These are phyloP conservation scores for Epichloe sibirici DNA, from an alignment of 2,329 filamentous ascomycete genomes.

Conservation along the genomic window DNA sequence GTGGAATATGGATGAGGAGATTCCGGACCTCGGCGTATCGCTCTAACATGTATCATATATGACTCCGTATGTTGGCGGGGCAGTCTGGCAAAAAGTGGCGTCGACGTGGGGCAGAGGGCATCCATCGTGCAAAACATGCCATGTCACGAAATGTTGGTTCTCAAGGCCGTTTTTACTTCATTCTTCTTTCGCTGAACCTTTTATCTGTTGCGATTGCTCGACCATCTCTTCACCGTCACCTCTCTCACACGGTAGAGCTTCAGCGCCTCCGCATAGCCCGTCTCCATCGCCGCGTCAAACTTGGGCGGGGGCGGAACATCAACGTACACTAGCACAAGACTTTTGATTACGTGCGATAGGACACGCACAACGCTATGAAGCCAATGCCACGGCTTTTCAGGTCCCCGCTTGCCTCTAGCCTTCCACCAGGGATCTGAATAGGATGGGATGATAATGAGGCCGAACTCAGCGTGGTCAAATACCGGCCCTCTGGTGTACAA, in stretches of 20 bases:
- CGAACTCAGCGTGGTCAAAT: conserved; percentile 92
- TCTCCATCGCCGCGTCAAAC: conserved; percentile 28
- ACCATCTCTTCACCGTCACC: conserved; percentile 71
- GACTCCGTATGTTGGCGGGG: no score
- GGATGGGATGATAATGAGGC: conserved; percentile 69
- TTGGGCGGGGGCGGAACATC: conserved; percentile 64
- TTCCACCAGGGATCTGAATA: conserved; percentile 69
- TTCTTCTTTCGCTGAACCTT: no score
- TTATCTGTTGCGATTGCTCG: conserved; percentile 59
- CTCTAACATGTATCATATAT: no score
- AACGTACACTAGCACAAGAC: conserved; percentile 77
- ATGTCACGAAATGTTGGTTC: not conserved
- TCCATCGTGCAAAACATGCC: not conserved
- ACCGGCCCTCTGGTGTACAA: conserved; percentile 87
- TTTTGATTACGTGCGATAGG: conserved; percentile 82
- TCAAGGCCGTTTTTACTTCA: not conserved
- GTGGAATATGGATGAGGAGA: not conserved
- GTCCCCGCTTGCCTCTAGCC: conserved; percentile 35
- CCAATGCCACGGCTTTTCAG: conserved; percentile 59
- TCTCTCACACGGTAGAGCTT: conserved; percentile 66
- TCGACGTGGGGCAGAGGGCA: not conserved
- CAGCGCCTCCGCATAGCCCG: conserved; percentile 52
- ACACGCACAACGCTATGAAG: conserved; percentile 84
- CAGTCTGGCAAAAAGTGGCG: not conserved
- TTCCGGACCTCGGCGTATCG: no score